Conservation (phyloP, 192 early-diverging fungal genomes). For the Phycomyces blakesleeanus region DNA sequence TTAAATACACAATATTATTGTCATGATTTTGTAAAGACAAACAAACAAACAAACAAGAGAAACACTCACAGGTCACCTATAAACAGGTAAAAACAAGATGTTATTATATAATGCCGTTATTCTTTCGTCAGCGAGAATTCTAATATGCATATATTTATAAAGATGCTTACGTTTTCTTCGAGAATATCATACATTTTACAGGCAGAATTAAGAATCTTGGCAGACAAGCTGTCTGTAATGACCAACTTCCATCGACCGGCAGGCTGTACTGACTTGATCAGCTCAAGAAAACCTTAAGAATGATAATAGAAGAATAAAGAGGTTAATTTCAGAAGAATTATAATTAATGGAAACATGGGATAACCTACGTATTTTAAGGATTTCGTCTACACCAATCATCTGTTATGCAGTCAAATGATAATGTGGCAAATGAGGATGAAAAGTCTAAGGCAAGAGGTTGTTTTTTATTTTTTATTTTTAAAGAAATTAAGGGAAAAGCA, state of each 20-base stretch:
- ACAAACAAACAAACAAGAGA: background rate
- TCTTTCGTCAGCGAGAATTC: no score
- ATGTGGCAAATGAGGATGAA: no score
- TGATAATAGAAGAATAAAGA: background rate
- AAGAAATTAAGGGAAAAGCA: background rate
- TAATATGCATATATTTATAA: background rate
- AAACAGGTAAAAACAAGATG: background rate
- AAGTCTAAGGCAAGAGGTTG: no score
- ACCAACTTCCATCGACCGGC: slow-evolving; percentile 79
- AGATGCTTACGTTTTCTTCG: slow-evolving; percentile 58
- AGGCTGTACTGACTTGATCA: slow-evolving; percentile 74
- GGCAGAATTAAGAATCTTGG: slow-evolving; percentile 70
- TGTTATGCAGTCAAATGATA: no score
- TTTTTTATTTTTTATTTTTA: no score
- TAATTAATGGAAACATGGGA: no score
- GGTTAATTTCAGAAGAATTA: background rate
- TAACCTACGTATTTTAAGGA: slow-evolving; percentile 32
- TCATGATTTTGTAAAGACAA: background rate
- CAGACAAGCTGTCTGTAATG: slow-evolving; percentile 68
- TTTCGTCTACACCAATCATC: slow-evolving; percentile 39
- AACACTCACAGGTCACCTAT: slow-evolving; percentile 14
- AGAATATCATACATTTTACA: slow-evolving; percentile 75
- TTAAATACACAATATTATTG: background rate
- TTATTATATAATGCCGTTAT: no score
- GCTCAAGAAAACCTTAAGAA: slow-evolving; percentile 59